Base-by-base conservation (phyloP, 129 eudicot genomes). In the Centaurea solstitialis region DNA sequence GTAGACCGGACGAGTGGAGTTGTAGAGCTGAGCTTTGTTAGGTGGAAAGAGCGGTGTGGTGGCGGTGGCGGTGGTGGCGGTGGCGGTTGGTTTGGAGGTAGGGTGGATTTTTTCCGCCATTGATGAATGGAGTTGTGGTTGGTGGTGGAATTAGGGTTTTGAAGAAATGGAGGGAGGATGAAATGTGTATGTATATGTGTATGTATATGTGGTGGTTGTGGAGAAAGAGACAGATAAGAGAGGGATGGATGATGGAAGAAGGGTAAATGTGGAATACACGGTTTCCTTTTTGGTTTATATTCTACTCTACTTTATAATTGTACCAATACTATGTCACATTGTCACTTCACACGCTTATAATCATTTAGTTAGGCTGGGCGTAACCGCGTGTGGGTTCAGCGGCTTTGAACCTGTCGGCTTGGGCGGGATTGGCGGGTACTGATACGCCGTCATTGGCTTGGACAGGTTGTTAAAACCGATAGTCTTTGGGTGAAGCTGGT, bases 51-150 rank as follows among this genome's bases (percentile, higher is more conserved):
- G 18, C 1, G 83, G 85, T 50, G 37, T 66, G 35, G 70, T 43
- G 68, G 69, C 8, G 15, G 80, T 7, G 85, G 90, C 53, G 74
- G 89, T 9, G 15, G 80, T 7, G 85, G 90, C 53, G 74, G 89
- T 9, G 30, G 76, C 50, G n/a, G 81, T 59, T 20, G 96, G 97
- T 45, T 85, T 88, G 10, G 91, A 23, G 4, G 96, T 40, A 37
- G 98, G 90, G 13, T 85, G 87, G 0, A 90, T 91, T 82, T 87
- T 86, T 26, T 91, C 97, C 0, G 94, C 65, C 97, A 89, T 90
- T 74, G 18, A 41, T 40, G 4, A 3, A 1, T 37, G 30, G 73
- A 74, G 30, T 73, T 18, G 22, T 67, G n/a, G 68, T 0, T 1
- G 30, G 30, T n/a, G 30, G 30, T 26, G 30, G 30, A 26, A 7